Percentiles rank a stretch among this genome's conserved stretches.
phyloP scores from a whole-genome alignment of 2,329 filamentous ascomycete species.

The Emmonsia crescens region DNA sequence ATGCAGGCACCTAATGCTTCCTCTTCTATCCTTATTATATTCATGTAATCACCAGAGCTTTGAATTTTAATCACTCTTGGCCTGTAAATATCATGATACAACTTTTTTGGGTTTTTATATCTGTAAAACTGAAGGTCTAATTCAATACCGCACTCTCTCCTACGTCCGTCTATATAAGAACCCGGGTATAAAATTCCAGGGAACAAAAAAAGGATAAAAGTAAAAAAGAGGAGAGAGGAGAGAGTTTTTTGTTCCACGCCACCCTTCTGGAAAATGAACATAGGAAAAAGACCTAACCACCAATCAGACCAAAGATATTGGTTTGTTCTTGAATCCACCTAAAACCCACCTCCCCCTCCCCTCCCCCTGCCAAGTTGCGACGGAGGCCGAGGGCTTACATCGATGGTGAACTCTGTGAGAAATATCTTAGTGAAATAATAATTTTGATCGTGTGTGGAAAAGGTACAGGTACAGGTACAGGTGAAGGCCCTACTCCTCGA shows the following conservation, averaged over 20 bases:
- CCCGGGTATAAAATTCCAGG: neutral
- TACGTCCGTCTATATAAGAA: neutral
- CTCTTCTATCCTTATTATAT: too few species aligned
- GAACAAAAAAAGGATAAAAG: neutral
- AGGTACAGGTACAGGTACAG: neutral
- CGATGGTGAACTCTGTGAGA: neutral
- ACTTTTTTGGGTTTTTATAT: too few species aligned
- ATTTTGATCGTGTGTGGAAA: neutral
- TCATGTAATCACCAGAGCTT: too few species aligned
- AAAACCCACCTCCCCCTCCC: neutral
- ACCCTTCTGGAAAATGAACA: neutral
- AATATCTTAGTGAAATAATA: neutral
- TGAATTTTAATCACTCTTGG: too few species aligned
- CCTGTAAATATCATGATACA: too few species aligned
- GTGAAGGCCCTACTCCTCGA: neutral
- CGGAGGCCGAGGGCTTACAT: neutral
- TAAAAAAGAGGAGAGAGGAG: neutral
- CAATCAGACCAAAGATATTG: neutral
- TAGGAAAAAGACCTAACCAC: neutral
- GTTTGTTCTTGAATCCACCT: neutral
- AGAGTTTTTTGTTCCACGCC: neutral
- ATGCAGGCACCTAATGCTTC: too few species aligned
- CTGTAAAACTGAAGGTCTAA: too few species aligned
- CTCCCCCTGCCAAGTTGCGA: neutral
- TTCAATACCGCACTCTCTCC: neutral